Base-by-base conservation (phyloP, 306 rosid genomes). In the Cajanus cajan region DNA sequence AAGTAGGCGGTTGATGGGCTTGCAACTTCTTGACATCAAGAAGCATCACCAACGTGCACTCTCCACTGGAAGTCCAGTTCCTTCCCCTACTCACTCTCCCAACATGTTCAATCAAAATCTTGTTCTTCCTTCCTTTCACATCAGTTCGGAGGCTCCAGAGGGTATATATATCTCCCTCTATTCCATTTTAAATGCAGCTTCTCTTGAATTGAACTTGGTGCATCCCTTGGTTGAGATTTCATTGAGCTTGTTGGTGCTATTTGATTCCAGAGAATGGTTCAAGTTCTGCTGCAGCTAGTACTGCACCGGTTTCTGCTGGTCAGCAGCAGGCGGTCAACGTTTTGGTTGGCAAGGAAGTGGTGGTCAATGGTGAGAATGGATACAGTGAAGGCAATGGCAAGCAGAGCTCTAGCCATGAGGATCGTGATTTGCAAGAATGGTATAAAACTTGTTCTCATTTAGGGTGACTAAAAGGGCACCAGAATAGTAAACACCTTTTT, bases 1-100 rank as follows among this genome's bases (percentile, higher is more conserved):
- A 82, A 93, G 90, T 75, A 86, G 97, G 62, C 85, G 98, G 78
- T 57, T 95, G 6, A 86, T 95, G 99, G 83, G 90, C 52, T 78
- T 95, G 78, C 98, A 95, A 85, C 98, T 95, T 80, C 96, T 93
- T 58, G 99, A 93, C 50, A 90, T 92, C 52, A 91, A 93, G 87
- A 95, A 90, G 86, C 92, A 90, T 7, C 96, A 91, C 82, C 95
- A 94, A 37, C 88, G 90, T 0, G 87, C 94, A 0, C 74, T 88
- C 36, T 95, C 99, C 7, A 6, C 89, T 0, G 90, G 94, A 78
- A 91, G 97, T 69, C 91, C 94, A 0, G 57, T 87, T 15, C 98
- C 92, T 6, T 95, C 98, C 15, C 98, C 97, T 0, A 87, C 89
- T 2, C 93, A 86, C 48, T 86, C 93, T 67, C 94, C 94, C 0